Conservation (phyloP, 2,329 filamentous ascomycete species). For the Diaporthe ampelina region DNA sequence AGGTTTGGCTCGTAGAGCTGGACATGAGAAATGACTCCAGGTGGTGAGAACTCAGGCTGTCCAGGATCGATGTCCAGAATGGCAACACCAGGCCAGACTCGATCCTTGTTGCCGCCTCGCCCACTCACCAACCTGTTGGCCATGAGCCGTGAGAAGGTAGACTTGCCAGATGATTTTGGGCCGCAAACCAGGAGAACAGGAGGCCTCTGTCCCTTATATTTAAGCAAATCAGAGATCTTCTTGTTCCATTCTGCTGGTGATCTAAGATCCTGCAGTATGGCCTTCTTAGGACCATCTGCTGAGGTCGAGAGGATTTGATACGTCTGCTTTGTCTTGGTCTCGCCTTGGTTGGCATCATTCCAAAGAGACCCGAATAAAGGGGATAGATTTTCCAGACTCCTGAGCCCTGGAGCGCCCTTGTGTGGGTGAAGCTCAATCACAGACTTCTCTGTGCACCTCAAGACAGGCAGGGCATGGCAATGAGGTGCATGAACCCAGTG, state of each 20-base stretch:
- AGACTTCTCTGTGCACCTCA: constrained; percentile 67
- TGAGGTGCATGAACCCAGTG: constrained; percentile 76
- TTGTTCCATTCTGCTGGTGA: constrained; percentile 74
- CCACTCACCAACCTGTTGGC: constrained; percentile 76
- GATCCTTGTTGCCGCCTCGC: constrained; percentile 46
- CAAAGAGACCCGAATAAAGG: constrained; percentile 78
- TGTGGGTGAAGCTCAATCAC: constrained; percentile 70
- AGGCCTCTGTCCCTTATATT: constrained; percentile 51
- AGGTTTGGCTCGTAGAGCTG: constrained; percentile 73
- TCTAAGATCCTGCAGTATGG: constrained; percentile 66
- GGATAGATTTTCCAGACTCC: constrained; percentile 70
- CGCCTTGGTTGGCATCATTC: constrained; percentile 58
- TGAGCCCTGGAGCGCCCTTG: constrained; percentile 62
- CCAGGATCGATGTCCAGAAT: constrained; percentile 84
- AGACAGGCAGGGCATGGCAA: constrained; percentile 78
- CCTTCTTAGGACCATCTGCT: constrained; percentile 64
- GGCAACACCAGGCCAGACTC: constrained; percentile 57
- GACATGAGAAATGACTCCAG: constrained; percentile 78
- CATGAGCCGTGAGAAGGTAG: constrained; percentile 78
- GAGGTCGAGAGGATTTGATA: constrained; percentile 60
- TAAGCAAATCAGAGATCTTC: constrained; percentile 63
- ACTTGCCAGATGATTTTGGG: constrained; percentile 81
- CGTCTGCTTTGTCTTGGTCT: constrained; percentile 7
- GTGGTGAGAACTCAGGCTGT: constrained; percentile 80
- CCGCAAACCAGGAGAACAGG: constrained; percentile 73